These are phyloP conservation scores for Lachnellula suecica DNA, from an alignment of 2,329 filamentous ascomycete species.

Conservation along the genomic window DNA sequence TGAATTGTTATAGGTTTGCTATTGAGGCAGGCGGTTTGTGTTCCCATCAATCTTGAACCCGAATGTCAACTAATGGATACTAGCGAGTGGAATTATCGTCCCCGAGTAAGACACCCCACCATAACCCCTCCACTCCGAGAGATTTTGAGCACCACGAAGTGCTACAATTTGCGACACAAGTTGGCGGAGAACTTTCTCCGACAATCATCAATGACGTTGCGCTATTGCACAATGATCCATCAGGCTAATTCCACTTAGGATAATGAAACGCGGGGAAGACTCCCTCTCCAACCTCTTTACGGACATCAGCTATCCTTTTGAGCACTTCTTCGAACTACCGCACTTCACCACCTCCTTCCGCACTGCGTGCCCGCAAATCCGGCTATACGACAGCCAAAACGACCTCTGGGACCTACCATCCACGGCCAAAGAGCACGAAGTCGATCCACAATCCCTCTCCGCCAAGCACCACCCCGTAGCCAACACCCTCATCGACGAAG, in stretches of 20 bases:
- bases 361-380: slow-evolving; percentile 39
- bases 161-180: background rate
- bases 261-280: background rate
- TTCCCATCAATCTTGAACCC: slow-evolving; percentile 1
- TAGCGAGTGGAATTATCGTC: slow-evolving; percentile 32
- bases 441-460: background rate
- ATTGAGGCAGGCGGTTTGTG: slow-evolving; percentile 45
- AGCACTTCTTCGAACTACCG: slow-evolving; percentile 43
- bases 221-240: background rate
- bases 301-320: slow-evolving; percentile 27
- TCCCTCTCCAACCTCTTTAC: background rate
- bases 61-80: slow-evolving; percentile 11
- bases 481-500: background rate
- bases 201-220: background rate
- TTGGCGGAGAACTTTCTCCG: background rate
- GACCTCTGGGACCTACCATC: slow-evolving; percentile 35
- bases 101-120: background rate
- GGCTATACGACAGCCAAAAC: slow-evolving; percentile 35
- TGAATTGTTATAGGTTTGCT: slow-evolving; percentile 44
- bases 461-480: background rate
- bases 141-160: background rate
- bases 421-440: slow-evolving; percentile 9
- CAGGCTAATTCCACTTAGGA: background rate
- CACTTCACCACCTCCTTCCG: slow-evolving; percentile 40
- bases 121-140: background rate